Percentiles rank a stretch among this genome's conserved stretches.
Evolutionary conservation across 148 eudicot genomes (phyloP).

Genomic region (Polygonum maritimum): DNA sequence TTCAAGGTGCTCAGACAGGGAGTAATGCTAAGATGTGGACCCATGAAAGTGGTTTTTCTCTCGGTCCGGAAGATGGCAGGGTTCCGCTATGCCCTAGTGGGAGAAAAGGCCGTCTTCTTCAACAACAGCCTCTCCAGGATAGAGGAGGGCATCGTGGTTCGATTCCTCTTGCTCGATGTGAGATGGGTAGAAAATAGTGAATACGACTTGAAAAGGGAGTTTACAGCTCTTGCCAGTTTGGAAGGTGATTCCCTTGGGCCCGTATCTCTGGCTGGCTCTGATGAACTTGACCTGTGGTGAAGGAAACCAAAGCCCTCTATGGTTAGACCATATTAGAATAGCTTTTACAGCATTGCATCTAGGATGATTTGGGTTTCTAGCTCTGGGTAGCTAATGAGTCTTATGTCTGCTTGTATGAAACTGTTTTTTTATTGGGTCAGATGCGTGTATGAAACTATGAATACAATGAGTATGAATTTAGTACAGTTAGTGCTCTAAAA

Average conservation of each 20-base stretch:
- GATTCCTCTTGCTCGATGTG: constrained; percentile 28
- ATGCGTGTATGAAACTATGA: background rate
- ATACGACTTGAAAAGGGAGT: constrained; percentile 14
- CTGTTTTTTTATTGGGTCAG: too few relatives aligned
- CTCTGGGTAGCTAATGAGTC: too few relatives aligned
- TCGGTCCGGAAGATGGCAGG: constrained; percentile 27
- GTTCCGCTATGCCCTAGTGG: background rate
- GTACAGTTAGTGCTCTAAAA: too few relatives aligned
- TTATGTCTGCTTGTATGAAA: too few relatives aligned
- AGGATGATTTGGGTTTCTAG: background rate
- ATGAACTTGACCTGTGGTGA: constrained; percentile 24
- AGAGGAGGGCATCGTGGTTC: constrained; percentile 30
- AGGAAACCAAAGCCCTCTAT: background rate
- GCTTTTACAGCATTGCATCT: background rate
- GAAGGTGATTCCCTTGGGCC: constrained; percentile 46
- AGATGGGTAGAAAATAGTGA: constrained; percentile 26
- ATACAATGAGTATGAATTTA: too few relatives aligned
- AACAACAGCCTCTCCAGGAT: constrained; percentile 30
- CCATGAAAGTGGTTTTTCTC: constrained; percentile 24
- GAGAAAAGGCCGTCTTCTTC: constrained; percentile 12
- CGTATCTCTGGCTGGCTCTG: constrained; percentile 28
- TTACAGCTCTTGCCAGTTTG: constrained; percentile 31
- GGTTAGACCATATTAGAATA: background rate
- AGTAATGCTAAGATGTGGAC: constrained; percentile 33
- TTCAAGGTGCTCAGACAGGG: constrained; percentile 15